A percentile compares a stretch with the other conserved stretches of the same genome.
phyloP scores from a whole-genome alignment of 208 protist genomes.

The Trichomonas vaginalis region DNA sequence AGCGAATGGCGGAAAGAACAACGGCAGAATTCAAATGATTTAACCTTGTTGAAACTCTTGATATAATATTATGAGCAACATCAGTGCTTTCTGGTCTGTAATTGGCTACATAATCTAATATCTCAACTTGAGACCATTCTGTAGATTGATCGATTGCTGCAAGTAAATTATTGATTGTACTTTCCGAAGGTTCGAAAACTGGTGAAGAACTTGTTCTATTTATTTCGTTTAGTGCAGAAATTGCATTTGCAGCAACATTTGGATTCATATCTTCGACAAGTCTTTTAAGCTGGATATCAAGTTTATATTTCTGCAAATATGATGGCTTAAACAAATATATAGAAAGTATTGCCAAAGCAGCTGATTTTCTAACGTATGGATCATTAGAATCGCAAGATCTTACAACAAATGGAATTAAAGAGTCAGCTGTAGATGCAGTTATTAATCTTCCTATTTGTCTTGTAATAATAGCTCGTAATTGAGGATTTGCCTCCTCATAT shows the following conservation, averaged over 20 bases:
- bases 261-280: not conserved
- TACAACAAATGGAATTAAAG: not conserved
- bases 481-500: not conserved
- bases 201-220: not conserved
- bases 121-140: not conserved
- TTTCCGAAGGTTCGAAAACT: not conserved
- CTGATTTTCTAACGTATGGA: not conserved
- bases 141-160: not conserved
- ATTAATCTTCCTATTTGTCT: not conserved
- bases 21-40: not conserved
- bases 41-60: not conserved
- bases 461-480: not conserved
- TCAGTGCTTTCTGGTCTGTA: not conserved
- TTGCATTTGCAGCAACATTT: not conserved
- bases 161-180: not conserved
- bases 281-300: not conserved
- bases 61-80: not conserved
- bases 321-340: not conserved
- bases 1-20: not conserved
- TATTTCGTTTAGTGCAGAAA: not conserved
- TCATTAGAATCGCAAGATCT: not conserved
- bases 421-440: not conserved
- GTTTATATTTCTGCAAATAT: not conserved
- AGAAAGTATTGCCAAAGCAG: not conserved
- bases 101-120: not conserved